Base-by-base conservation (phyloP, 2,329 filamentous ascomycete species). In the Allantophomopsis lycopodina region DNA sequence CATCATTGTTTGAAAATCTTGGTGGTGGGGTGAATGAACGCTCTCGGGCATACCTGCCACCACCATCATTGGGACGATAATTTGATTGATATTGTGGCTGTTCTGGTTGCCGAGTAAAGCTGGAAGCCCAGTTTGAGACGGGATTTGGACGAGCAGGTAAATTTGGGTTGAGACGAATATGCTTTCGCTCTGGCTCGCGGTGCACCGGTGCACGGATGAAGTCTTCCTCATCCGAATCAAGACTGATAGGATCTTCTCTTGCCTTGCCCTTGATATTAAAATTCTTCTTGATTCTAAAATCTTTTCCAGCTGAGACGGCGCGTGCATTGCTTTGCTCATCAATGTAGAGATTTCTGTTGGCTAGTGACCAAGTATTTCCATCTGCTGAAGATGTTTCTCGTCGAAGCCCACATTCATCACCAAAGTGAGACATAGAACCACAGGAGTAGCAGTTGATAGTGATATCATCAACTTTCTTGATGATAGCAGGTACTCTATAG, bases 381-480 rank as follows among this genome's bases (percentile, higher is more conserved):
- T 48, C 55, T 16, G 53, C 50, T 14, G 46, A 37, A 7, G 46
- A 36, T 12, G n/a, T 23, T 14, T 44, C 42, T 13, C 36, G 40
- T 18, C 44, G 41, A 8, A 57, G 32, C 35, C 53, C 55, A 52
- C 76, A 81, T 40, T 77, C 73, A 11, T 65, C 61, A 1, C 71
- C 69, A 50, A 68, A 79, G 52, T 81, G 76, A 6, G 63, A 63
- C 20, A 58, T 50, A 12, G 53, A 54, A 18, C 73, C 76, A 48
- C 76, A 81, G 30, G 53, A 55, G 42, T 73, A 74, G 55, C 76
- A 80, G 39, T 63, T 69, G 1, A 64, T 56, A 0, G 64, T 62
- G 15, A 80, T 62, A 21, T 56, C 54, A 37, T 57, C 58, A 32
- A 78, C 71, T 43, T 64, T 73, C 42, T 60, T 62, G 37, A 65